These are phyloP conservation scores for Gastrolobium bilobum DNA, from an alignment of 306 rosid species.

Conservation along the genomic window DNA sequence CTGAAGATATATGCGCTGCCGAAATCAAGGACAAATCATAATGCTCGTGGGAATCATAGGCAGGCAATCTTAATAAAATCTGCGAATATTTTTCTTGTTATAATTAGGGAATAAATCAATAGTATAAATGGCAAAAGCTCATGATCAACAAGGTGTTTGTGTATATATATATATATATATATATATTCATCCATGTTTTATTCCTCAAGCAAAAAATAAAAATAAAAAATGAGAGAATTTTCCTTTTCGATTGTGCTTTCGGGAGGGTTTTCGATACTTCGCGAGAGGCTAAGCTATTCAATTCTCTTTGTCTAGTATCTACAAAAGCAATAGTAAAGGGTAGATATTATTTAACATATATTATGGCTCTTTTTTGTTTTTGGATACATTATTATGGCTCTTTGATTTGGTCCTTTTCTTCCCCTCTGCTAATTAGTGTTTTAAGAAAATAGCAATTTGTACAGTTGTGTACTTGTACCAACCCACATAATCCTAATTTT, in stretches of 20 bases:
- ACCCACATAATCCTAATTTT: slow-evolving; percentile 17
- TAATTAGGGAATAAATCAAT: slow-evolving; percentile 19
- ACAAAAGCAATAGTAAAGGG: slow-evolving; percentile 44
- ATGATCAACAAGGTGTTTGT: not conserved
- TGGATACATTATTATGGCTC: not conserved
- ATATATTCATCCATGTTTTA: slow-evolving; percentile 17
- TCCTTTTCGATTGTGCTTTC: slow-evolving; percentile 32
- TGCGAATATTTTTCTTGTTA: slow-evolving; percentile 45
- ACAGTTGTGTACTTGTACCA: slow-evolving; percentile 51
- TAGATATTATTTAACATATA: slow-evolving; percentile 31
- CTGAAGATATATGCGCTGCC: slow-evolving; percentile 38
- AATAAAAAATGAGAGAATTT: slow-evolving; percentile 33
- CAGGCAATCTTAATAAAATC: slow-evolving; percentile 45
- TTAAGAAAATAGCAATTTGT: slow-evolving; percentile 48
- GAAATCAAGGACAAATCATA: slow-evolving; percentile 41
- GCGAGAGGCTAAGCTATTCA: slow-evolving; percentile 44
- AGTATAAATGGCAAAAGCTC: not conserved
- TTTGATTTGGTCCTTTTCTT: not conserved
- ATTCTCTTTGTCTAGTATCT: slow-evolving; percentile 52
- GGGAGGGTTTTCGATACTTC: slow-evolving; percentile 42
- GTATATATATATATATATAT: no score
- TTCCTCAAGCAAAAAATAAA: not conserved
- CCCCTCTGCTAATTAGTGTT: not conserved
- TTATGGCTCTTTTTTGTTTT: not conserved
- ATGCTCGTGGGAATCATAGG: slow-evolving; percentile 51